Conservation (phyloP, 1,139 yeast species). For the Saccharomycopsis hybrid region DNA sequence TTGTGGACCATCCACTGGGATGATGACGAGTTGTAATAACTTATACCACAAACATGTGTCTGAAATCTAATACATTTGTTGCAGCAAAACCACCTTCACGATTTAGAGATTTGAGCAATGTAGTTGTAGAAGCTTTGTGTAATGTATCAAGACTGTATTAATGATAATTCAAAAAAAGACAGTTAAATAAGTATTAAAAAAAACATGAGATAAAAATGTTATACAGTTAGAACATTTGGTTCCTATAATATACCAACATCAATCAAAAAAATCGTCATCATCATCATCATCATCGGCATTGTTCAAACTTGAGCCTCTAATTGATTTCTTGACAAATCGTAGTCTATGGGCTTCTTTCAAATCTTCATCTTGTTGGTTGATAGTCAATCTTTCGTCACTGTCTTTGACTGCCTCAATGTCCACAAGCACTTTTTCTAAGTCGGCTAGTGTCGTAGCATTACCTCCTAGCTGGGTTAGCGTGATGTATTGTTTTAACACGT, state of each 20-base stretch:
- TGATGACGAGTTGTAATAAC: too few species aligned
- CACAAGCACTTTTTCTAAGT: slow-evolving; percentile 66
- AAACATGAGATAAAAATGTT: too few species aligned
- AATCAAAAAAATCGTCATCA: slow-evolving; percentile 40
- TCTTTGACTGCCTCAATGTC: slow-evolving; percentile 56
- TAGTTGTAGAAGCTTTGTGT: too few species aligned
- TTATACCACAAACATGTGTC: too few species aligned
- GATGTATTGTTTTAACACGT: slow-evolving; percentile 70
- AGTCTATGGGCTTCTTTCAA: slow-evolving; percentile 40
- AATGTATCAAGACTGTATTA: too few species aligned
- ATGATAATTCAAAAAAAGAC: too few species aligned
- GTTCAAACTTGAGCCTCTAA: slow-evolving; percentile 36
- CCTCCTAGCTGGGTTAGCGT: slow-evolving; percentile 84
- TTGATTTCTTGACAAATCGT: slow-evolving; percentile 50
- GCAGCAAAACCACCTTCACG: too few species aligned
- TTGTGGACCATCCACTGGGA: too few species aligned
- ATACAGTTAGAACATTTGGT: too few species aligned
- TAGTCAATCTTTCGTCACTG: slow-evolving; percentile 57
- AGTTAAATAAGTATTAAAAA: too few species aligned
- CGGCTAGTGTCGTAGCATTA: slow-evolving; percentile 58
- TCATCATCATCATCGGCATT: slow-evolving; percentile 40
- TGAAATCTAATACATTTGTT: too few species aligned
- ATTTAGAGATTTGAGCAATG: too few species aligned
- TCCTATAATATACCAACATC: slow-evolving; percentile 5
- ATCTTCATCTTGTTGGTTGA: slow-evolving; percentile 53